Evolutionary conservation across 148 eudicot species (phyloP).

Genomic region (Euryodendron excelsum): DNA sequence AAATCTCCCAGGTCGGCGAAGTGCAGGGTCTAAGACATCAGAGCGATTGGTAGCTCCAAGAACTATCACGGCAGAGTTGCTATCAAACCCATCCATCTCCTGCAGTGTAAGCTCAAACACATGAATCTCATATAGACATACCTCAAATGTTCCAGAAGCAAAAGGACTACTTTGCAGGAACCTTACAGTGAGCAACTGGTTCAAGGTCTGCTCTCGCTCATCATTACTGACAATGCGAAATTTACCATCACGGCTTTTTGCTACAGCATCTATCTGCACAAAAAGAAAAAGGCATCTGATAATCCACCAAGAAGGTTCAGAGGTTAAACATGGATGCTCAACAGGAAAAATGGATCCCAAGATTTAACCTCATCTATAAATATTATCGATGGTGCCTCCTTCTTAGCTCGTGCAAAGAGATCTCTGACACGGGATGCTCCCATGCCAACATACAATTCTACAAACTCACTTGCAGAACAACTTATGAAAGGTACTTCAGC

Average conservation of each 20-base stretch:
- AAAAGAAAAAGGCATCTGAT: slow-evolving; percentile 16
- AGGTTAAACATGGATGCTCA: neutral
- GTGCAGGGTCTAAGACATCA: slow-evolving; percentile 95
- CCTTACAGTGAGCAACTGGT: slow-evolving; percentile 85
- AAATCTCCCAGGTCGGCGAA: slow-evolving; percentile 95
- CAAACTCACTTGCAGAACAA: slow-evolving; percentile 98
- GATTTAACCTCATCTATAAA: slow-evolving; percentile 82
- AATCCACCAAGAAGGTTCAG: slow-evolving; percentile 3
- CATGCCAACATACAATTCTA: slow-evolving; percentile 95
- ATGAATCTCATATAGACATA: slow-evolving; percentile 9
- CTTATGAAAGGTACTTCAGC: slow-evolving; percentile 97
- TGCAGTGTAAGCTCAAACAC: slow-evolving; percentile 34
- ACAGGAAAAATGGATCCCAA: neutral
- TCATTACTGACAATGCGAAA: slow-evolving; percentile 92
- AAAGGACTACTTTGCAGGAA: slow-evolving; percentile 8
- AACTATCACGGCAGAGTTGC: slow-evolving; percentile 94
- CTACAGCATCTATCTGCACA: slow-evolving; percentile 93
- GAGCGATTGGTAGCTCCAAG: slow-evolving; percentile 97
- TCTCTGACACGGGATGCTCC: slow-evolving; percentile 99
- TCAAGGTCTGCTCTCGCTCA: slow-evolving; percentile 93
- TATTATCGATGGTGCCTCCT: slow-evolving; percentile 93
- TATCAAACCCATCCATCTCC: slow-evolving; percentile 99
- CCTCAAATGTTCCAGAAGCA: neutral
- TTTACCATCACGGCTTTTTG: slow-evolving; percentile 95
- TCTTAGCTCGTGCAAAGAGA: slow-evolving; percentile 93